Evolutionary conservation across 306 rosid genomes (phyloP).

Genomic region (Pyrus communis): DNA sequence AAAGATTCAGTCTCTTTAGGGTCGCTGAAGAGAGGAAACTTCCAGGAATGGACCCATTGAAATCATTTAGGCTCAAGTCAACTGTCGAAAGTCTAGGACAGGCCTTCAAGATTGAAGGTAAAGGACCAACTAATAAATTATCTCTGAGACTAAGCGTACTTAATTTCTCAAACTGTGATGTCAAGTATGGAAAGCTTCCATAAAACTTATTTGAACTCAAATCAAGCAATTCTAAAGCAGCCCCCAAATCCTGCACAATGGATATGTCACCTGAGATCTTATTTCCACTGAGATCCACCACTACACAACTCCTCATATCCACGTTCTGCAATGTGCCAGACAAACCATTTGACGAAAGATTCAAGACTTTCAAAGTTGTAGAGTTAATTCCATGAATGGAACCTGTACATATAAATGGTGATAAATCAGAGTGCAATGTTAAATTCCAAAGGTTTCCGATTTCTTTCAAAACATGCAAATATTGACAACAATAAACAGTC

Average conservation of each 20-base stretch:
- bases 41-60: conserved; percentile 67
- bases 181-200: conserved; percentile 51
- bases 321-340: conserved; percentile 56
- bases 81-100: conserved; percentile 46
- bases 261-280: conserved; percentile 60
- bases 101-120: conserved; percentile 54
- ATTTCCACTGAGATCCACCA: conserved; percentile 63
- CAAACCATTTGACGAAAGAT: conserved; percentile 73
- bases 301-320: conserved; percentile 31
- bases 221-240: conserved; percentile 58
- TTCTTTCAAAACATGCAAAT: background rate
- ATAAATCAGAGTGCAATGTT: background rate
- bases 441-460: background rate
- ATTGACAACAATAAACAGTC: background rate
- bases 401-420: conserved; percentile 48
- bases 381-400: conserved; percentile 63
- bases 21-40: conserved; percentile 58
- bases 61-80: conserved; percentile 78
- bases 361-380: conserved; percentile 50
- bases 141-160: conserved; percentile 37
- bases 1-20: conserved; percentile 68
- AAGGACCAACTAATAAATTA: conserved; percentile 47
- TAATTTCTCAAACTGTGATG: conserved; percentile 34
- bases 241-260: conserved; percentile 57
- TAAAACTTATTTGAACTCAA: conserved; percentile 77